Conservation (phyloP, 129 eudicot species). For the Dittrichia graveolens region DNA sequence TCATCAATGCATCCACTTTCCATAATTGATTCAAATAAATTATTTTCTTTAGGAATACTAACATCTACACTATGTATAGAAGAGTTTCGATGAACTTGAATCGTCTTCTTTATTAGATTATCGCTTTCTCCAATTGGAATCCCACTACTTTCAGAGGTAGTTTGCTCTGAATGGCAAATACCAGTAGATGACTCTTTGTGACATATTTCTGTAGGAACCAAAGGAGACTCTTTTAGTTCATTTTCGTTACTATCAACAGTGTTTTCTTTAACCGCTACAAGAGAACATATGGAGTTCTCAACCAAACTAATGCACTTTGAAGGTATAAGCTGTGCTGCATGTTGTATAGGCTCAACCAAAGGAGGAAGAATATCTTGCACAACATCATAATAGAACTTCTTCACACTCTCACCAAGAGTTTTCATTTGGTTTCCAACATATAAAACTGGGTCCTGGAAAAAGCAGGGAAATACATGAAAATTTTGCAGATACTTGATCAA, state of each 20-base stretch:
- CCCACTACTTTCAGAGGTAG: conserved; percentile 22
- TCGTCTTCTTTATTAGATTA: conserved; percentile 10
- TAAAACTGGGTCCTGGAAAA: conserved; percentile 46
- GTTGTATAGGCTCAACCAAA: conserved; percentile 26
- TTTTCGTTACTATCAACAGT: conserved; percentile 12
- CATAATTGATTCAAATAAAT: conserved; percentile 2
- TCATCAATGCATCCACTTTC: too few relatives aligned
- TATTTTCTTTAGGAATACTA: neutral
- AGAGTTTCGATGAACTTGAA: conserved; percentile 15
- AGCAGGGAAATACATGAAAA: conserved; percentile 13
- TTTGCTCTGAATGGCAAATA: conserved; percentile 20
- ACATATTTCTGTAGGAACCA: conserved; percentile 12
- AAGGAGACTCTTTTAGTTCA: conserved; percentile 21
- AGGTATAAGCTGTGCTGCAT: conserved; percentile 30
- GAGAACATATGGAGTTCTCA: conserved; percentile 26
- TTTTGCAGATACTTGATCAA: neutral
- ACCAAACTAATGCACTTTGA: conserved; percentile 20
- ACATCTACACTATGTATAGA: conserved; percentile 7
- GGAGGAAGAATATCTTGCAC: conserved; percentile 49
- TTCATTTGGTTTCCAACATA: conserved; percentile 55
- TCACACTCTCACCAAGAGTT: conserved; percentile 44
- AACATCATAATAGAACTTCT: conserved; percentile 45
- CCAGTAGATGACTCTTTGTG: conserved; percentile 11
- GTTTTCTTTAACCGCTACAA: conserved; percentile 22
- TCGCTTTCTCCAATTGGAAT: conserved; percentile 4